Base-by-base conservation (phyloP, 345 rosid species). In the Erucastrum elatum region DNA sequence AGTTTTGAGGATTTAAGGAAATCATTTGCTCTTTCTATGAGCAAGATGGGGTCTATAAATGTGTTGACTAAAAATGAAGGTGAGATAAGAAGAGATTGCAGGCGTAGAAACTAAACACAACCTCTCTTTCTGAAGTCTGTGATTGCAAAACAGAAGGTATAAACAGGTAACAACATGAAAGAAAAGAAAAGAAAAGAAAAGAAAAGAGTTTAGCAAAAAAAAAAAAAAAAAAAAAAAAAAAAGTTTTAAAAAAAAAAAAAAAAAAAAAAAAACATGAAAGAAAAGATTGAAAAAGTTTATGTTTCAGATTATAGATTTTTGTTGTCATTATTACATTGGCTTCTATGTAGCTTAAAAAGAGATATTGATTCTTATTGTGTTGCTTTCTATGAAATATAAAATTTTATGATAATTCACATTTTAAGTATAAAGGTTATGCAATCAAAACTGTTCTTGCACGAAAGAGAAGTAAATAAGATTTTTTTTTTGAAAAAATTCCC, bases 21-120 rank as follows among this genome's bases (percentile, higher is more conserved):
- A 76, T 76, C 86, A 2, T 85, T 90, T 65, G 91, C 96, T 4
- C 85, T 86, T 51, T 51, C 56, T 0, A 51, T 51, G 56, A 51
- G 56, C 16, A 51, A n/a, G 56, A 51, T 51, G 56, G 56, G 56
- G 7, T 51, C 56, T 51, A 51, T 51, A n/a, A 51, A 51, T 51
- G 56, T 51, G 56, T 51, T 51, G 2, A 51, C 56, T 51, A 91
- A 89, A 35, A 77, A 70, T 0, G 73, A 84, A 21, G 95, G 95
- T 17, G 88, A 90, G 87, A 89, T 88, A 41, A 82, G 94, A 64
- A 76, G 30, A 75, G 77, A 81, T 62, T 94, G 97, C 87, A 78
- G 84, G 58, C 76, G 27, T 74, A 83, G 33, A 51, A 88, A 85
- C 76, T 69, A 21, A 21, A 21, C 21, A 59, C 55, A 58, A 12